Percentiles rank a stretch among this genome's conserved stretches.
These are phyloP conservation scores for Ceratocystis smalleyi DNA, from an alignment of 2,329 filamentous ascomycete genomes.

Conservation along the genomic window DNA sequence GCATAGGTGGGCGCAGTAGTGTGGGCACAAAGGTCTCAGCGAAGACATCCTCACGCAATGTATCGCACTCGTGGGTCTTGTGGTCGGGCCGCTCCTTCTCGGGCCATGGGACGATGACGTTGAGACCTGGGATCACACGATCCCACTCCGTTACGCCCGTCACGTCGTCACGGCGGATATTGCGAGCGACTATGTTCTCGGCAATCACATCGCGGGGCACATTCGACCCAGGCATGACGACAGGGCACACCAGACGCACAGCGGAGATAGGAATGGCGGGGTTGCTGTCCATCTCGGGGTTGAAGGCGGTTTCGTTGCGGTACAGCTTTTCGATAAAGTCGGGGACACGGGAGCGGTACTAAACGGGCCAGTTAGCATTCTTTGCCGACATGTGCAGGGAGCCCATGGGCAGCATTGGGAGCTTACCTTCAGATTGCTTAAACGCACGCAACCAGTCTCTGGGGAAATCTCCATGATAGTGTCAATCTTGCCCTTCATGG, in stretches of 20 bases:
- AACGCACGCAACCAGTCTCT: conserved; percentile 40
- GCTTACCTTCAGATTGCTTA: conserved; percentile 48
- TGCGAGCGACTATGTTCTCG: conserved; percentile 45
- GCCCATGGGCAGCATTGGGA: conserved; percentile 19
- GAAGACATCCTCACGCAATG: conserved; percentile 60
- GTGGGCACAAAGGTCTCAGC: conserved; percentile 62
- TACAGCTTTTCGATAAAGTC: conserved; percentile 14
- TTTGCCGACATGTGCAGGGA: background rate
- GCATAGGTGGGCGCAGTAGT: conserved; percentile 63
- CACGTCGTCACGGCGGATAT: conserved; percentile 30
- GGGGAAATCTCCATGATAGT: conserved; percentile 43
- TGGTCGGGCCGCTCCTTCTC: conserved; percentile 39
- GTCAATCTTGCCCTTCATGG: conserved; percentile 72
- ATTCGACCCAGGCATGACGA: conserved; percentile 51
- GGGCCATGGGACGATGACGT: conserved; percentile 66
- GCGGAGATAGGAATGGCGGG: conserved; percentile 50
- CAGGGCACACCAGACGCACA: conserved; percentile 66
- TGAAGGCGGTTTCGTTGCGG: conserved; percentile 28
- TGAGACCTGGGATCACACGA: conserved; percentile 53
- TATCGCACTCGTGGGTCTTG: conserved; percentile 50
- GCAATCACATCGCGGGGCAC: conserved; percentile 59
- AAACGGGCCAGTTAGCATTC: background rate
- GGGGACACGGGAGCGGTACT: conserved; percentile 14
- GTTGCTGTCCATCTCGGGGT: conserved; percentile 28
- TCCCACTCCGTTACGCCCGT: conserved; percentile 31